A percentile compares a stretch with the other conserved stretches of the same genome.
Evolutionary conservation across 345 rosid species (phyloP).

Genomic region (Excoecaria cochinchinensis): DNA sequence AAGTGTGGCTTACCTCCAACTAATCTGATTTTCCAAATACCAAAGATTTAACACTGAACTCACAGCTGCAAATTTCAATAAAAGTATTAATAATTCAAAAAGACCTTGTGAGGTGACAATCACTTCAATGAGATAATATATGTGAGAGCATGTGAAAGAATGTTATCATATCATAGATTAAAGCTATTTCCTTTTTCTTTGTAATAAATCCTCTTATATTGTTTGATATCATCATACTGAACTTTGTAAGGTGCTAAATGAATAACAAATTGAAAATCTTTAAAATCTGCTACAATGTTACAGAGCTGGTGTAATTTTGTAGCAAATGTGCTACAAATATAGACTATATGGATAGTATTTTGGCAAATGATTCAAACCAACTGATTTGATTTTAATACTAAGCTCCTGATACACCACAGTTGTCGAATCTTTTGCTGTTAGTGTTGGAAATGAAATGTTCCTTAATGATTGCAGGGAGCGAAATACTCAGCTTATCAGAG

Average conservation of each 20-base stretch:
- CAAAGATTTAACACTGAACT: too few relatives aligned
- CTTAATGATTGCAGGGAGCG: constrained; percentile 56
- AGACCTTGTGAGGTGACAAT: too few relatives aligned
- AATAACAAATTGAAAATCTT: neutral
- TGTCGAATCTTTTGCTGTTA: neutral
- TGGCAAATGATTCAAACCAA: neutral
- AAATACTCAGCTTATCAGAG: constrained; percentile 80
- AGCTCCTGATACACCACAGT: neutral
- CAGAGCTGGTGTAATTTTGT: neutral
- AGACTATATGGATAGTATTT: too few relatives aligned
- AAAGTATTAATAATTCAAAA: too few relatives aligned
- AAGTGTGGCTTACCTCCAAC: too few relatives aligned
- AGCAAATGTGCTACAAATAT: neutral
- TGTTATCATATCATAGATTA: too few relatives aligned
- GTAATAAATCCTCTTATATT: neutral
- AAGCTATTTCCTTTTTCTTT: neutral
- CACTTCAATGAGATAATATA: too few relatives aligned
- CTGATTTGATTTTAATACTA: neutral
- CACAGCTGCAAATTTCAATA: too few relatives aligned
- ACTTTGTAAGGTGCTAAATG: neutral
- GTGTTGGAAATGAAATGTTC: constrained; percentile 4
- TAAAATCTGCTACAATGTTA: neutral
- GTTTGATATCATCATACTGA: too few relatives aligned
- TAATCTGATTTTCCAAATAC: too few relatives aligned
- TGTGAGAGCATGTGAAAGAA: too few relatives aligned